Evolutionary conservation across 2,329 filamentous ascomycete species (phyloP).

Genomic region (Escovopsis sp.): DNA sequence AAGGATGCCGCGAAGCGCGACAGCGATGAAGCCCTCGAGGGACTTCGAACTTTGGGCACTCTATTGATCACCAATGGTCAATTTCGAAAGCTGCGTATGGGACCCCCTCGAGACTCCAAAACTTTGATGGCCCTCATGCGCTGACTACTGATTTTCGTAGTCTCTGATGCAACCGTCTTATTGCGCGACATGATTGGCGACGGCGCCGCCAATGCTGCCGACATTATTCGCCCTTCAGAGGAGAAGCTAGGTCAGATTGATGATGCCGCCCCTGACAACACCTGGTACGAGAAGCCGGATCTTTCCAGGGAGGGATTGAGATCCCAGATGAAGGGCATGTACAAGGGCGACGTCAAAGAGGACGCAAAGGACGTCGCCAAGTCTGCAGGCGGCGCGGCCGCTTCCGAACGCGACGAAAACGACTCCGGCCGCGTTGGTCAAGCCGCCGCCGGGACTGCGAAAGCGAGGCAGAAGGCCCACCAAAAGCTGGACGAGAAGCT

Average conservation of each 20-base stretch:
- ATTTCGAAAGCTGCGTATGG: slow-evolving; percentile 76
- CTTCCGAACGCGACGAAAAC: slow-evolving; percentile 28
- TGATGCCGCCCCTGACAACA: slow-evolving; percentile 73
- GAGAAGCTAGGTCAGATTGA: slow-evolving; percentile 69
- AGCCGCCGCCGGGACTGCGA: slow-evolving; percentile 17
- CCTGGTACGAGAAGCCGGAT: slow-evolving; percentile 80
- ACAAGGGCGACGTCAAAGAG: slow-evolving; percentile 37
- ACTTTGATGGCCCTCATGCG: no score
- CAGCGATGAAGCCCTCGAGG: slow-evolving; percentile 68
- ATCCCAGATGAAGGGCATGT: slow-evolving; percentile 49
- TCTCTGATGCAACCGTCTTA: slow-evolving; percentile 68
- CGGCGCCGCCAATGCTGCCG: slow-evolving; percentile 65
- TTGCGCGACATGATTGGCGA: slow-evolving; percentile 86
- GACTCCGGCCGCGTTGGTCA: slow-evolving; percentile 38
- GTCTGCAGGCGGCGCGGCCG: slow-evolving; percentile 41
- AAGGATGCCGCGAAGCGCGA: slow-evolving; percentile 72
- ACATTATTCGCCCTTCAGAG: slow-evolving; percentile 60
- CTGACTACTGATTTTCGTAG: slow-evolving; percentile 17
- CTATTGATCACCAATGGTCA: slow-evolving; percentile 91
- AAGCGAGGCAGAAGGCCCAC: slow-evolving; percentile 31
- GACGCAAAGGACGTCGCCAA: slow-evolving; percentile 47
- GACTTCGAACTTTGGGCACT: slow-evolving; percentile 74
- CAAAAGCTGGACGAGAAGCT: slow-evolving; percentile 47
- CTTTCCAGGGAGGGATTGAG: slow-evolving; percentile 56
- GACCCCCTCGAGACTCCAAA: neutral